Evolutionary conservation across 2,329 filamentous ascomycete species (phyloP), one percentile per base, ranked within the genome.

Genomic region (Diplodia mutila): DNA sequence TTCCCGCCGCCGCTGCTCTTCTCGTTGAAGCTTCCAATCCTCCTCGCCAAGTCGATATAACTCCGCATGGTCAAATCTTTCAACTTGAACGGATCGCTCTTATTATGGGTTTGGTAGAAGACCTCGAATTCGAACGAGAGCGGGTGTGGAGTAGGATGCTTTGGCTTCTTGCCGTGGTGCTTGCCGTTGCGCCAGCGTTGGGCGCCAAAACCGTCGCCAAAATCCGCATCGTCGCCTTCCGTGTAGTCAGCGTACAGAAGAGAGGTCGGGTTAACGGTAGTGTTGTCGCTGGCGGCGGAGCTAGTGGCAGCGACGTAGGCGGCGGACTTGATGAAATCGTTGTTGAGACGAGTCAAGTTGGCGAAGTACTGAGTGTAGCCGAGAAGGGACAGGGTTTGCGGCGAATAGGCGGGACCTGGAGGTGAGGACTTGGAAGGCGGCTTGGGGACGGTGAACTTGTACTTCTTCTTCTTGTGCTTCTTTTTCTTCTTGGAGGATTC

Each of bases 301-400:
- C 68, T 68, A 1, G 79, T 74, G 57, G 55, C 25, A 34, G 55
- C 42, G 6, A 51, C 46, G 16, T 63, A 63, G 27, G 42, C 27
- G 27, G 42, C 42, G 1, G 59, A 51, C n/a, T 51, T n/a, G 23
- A 34, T 46, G 48, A 89, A 84, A 69, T 91, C 87, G 72, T 93
- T 91, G 80, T 98, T 96, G 79, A 97, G 90, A 68, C 87, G 82
- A 0, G 94, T 98, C n/a, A 99, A 82, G 77, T 99, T 99, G 69
- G 94, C 93, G 78, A 89, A 97, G 78, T 96, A 97, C 74, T 99
- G 95, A 4, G 89, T 93, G 78, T 93, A 97, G 5, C 92, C 89
- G 3, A 90, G 85, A 69, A 94, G 83, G 0, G 92, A 91, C 46
- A 98, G 83, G 0, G 92, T 83, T 76, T 99, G 95, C 8, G 91